Evolutionary conservation across 805 yeast genomes (phyloP), one percentile per base, ranked within the genome.

Genomic region (Pichia gijzeniarum): DNA sequence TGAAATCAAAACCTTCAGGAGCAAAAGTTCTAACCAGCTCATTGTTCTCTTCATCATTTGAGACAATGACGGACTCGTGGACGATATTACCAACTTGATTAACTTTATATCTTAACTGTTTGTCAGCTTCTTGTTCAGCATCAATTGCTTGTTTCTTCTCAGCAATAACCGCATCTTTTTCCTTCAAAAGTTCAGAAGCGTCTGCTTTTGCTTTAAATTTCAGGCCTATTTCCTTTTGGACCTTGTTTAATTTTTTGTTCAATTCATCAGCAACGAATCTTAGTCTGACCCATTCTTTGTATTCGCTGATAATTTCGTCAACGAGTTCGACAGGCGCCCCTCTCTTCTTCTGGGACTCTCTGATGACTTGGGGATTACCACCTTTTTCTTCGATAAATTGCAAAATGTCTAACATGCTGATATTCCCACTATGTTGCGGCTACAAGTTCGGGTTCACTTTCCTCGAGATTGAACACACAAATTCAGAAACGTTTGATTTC

Each of bases 381-480:
- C 99, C 99, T 70, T 89, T 91, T 63, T 93, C 99, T 57, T 82
- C 95, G 57, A 93, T 82, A 65, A 93, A 93, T 63, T 85, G 85
- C 54, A 83, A 73, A 55, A 93, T 87, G 67, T 93, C 99, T 69
- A 93, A 80, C 99, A 93, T 91, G 32, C 31, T 16, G 6, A 10
- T 25, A 10, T n/a, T n/a, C n/a, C n/a, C n/a, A n/a, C n/a, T n/a
- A n/a, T n/a, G n/a, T n/a, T n/a, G n/a, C n/a, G n/a, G n/a, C n/a
- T n/a, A n/a, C n/a, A n/a, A n/a, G n/a, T n/a, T n/a, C n/a, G n/a
- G n/a, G n/a, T n/a, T 25, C 9, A 25, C 28, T 25, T 25, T 10
- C 28, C 28, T 25, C 28, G 10, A 25, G 6, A 25, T 6, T 25
- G 10, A 25, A 25, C 28, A 10, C 10, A 10, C 28, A 7, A 7